A percentile compares a stretch with the other conserved stretches of the same genome.
Evolutionary conservation across 2,329 filamentous ascomycete species (phyloP).

Genomic region (Ophiostoma sp.): DNA sequence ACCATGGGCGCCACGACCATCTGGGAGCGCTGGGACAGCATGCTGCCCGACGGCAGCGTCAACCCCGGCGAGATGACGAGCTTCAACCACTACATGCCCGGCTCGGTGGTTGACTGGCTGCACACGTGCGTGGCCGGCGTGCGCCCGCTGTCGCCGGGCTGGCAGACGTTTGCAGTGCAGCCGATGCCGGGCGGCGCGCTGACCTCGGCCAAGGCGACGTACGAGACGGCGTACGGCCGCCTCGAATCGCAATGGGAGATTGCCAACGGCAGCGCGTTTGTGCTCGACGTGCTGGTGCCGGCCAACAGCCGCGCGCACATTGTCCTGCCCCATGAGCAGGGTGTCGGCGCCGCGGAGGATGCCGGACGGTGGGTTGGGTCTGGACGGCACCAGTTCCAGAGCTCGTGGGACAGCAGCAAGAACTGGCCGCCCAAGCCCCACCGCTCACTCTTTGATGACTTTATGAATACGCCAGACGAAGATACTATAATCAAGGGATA

Average conservation of each 20-base stretch:
- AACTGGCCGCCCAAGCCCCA: conserved; percentile 23
- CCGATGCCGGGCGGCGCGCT: conserved; percentile 10
- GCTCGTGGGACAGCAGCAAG: conserved; percentile 17
- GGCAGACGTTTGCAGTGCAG: conserved; percentile 14
- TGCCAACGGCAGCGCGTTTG: conserved; percentile 17
- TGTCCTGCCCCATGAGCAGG: conserved; percentile 22
- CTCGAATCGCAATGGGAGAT: conserved; percentile 20
- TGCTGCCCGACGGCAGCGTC: conserved; percentile 36
- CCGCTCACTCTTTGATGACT: conserved; percentile 9
- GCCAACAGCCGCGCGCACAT: conserved; percentile 25
- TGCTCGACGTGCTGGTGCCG: conserved; percentile 25
- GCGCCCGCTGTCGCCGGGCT: conserved; percentile 13
- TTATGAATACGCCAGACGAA: neutral
- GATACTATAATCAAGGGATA: conserved; percentile 13
- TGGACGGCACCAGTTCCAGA: conserved; percentile 22
- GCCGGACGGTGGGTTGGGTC: conserved; percentile 23
- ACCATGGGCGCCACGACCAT: conserved; percentile 38
- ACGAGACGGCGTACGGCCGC: conserved; percentile 2
- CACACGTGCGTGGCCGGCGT: conserved; percentile 16
- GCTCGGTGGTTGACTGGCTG: conserved; percentile 25
- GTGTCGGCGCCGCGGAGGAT: neutral
- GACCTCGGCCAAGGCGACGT: neutral
- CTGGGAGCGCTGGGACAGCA: conserved; percentile 42
- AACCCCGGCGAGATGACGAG: conserved; percentile 40
- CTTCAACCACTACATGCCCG: conserved; percentile 41